Evolutionary conservation across 306 rosid genomes (phyloP).

Genomic region (Malus sylvestris): DNA sequence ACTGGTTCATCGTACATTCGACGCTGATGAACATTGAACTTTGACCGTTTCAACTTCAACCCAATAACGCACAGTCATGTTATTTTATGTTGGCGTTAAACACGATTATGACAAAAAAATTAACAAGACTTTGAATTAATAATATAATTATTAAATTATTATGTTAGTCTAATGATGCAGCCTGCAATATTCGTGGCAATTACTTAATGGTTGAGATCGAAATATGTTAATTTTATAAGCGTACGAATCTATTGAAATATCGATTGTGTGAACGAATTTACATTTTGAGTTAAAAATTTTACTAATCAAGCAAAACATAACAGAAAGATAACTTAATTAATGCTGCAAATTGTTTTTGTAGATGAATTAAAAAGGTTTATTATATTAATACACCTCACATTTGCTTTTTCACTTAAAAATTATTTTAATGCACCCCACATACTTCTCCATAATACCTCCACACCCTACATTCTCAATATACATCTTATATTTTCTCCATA

Average conservation of each 20-base stretch:
- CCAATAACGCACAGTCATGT: neutral
- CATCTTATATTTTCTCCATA: too few relatives aligned
- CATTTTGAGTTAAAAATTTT: too few relatives aligned
- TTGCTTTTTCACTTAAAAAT: too few relatives aligned
- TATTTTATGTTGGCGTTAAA: neutral
- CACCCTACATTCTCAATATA: too few relatives aligned
- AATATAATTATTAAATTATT: neutral
- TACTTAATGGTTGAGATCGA: neutral
- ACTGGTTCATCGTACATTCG: neutral
- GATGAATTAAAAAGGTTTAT: neutral
- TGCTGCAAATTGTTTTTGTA: neutral
- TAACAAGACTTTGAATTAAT: neutral
- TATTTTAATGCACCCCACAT: too few relatives aligned
- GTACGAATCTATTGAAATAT: too few relatives aligned
- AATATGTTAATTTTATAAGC: too few relatives aligned
- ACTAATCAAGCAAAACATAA: neutral
- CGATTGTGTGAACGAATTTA: too few relatives aligned
- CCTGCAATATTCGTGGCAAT: neutral
- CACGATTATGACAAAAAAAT: neutral
- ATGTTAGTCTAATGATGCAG: neutral
- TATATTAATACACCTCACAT: too few relatives aligned
- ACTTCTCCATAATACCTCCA: too few relatives aligned
- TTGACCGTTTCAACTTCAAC: slow-evolving; percentile 1
- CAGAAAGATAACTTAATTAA: neutral
- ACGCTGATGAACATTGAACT: slow-evolving; percentile 9